Evolutionary conservation across 2,329 filamentous ascomycete genomes (phyloP), one percentile per base, ranked within the genome.

Genomic region (Lojkania enalia): DNA sequence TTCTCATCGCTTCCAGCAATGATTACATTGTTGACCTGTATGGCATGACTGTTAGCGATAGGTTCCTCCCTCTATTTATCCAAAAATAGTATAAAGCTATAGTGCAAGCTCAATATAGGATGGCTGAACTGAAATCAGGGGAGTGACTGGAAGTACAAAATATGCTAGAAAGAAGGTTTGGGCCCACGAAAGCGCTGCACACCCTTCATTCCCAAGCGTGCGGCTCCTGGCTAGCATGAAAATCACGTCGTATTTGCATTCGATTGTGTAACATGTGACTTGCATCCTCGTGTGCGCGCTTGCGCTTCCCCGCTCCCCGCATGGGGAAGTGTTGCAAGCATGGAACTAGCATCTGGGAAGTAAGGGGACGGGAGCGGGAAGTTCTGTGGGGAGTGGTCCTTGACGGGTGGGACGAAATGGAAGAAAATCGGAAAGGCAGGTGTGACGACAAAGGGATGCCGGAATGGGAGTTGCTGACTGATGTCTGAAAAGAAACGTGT

Each of bases 11-110:
- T 84, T 44, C 91, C 91, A 47, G 90, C 84, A 61, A 96, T 85
- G 71, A 96, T 96, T 55, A 96, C 91, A 71, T 96, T 95, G 79
- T 96, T 96, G 69, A 85, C 79, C 76, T 81, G 42, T 42, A 23
- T 11, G 4, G 31, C 20, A 14, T n/a, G n/a, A n/a, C n/a, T n/a
- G n/a, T n/a, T n/a, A n/a, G n/a, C n/a, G n/a, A n/a, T n/a, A n/a
- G n/a, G n/a, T n/a, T n/a, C n/a, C n/a, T n/a, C n/a, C n/a, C n/a
- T n/a, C n/a, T n/a, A n/a, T n/a, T n/a, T n/a, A n/a, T n/a, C n/a
- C n/a, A n/a, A n/a, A n/a, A n/a, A n/a, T n/a, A n/a, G n/a, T n/a
- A n/a, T n/a, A n/a, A n/a, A n/a, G n/a, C n/a, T n/a, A n/a, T n/a
- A n/a, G n/a, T n/a, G n/a, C n/a, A n/a, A n/a, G n/a, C n/a, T n/a